Percentiles rank a stretch among this genome's conserved stretches.
Conservation (phyloP, 139 green algal species). For the Zygnema cylindricum region DNA sequence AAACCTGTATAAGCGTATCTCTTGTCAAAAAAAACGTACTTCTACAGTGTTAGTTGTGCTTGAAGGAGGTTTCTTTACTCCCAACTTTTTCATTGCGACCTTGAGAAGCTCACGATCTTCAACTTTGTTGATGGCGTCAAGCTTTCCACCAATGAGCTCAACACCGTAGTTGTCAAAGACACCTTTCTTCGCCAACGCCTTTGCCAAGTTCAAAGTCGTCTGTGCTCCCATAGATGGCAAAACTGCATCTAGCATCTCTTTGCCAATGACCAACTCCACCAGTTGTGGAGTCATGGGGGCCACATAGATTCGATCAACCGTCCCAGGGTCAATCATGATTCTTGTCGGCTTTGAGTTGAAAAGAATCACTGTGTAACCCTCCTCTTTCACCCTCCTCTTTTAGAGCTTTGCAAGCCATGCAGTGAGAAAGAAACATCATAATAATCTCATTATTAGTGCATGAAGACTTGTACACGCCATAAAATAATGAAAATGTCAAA, state of each 20-base stretch:
- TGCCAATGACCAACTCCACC: no score
- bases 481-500: no score
- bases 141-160: constrained; percentile 98
- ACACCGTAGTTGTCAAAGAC: constrained; percentile 71
- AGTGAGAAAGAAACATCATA: constrained; percentile 4
- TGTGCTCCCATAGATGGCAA: constrained; percentile 99
- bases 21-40: background rate
- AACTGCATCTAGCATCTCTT: constrained; percentile 94
- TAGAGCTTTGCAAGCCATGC: constrained; percentile 97
- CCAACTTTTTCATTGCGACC: constrained; percentile 72
- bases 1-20: no score
- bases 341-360: constrained; percentile 99
- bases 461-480: background rate
- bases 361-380: constrained; percentile 94
- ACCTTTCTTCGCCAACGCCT: constrained; percentile 83
- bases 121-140: constrained; percentile 95
- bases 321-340: constrained; percentile 99
- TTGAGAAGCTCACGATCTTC: constrained; percentile 98
- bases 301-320: constrained; percentile 96
- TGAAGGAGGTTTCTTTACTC: constrained; percentile 63
- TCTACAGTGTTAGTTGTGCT: constrained; percentile 73
- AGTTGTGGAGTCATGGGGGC: constrained; percentile 90
- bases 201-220: constrained; percentile 96
- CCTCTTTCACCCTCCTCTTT: constrained; percentile 93
- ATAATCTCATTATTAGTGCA: background rate